These are phyloP conservation scores for Coffea humblotiana DNA, from an alignment of 305 asterid genomes.

Conservation along the genomic window DNA sequence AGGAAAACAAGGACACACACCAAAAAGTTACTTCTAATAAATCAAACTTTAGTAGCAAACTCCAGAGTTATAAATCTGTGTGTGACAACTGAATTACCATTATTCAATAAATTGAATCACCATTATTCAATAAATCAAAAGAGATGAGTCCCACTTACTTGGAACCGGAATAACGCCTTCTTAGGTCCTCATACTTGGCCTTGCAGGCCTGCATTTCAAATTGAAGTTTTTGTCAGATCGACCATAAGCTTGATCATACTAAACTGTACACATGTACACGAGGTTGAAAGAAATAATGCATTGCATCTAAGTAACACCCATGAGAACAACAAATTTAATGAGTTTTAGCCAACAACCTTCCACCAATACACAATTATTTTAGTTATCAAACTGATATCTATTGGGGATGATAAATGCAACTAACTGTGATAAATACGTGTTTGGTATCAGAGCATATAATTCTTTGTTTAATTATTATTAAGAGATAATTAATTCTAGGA, in stretches of 20 bases:
- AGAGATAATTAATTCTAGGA: too few relatives aligned
- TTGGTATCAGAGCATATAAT: background rate
- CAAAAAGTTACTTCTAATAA: background rate
- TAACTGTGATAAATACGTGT: background rate
- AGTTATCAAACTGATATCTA: background rate
- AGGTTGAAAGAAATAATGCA: background rate
- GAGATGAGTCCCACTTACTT: constrained; percentile 50
- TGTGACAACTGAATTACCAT: background rate
- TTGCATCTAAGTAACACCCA: background rate
- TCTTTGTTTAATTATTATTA: too few relatives aligned
- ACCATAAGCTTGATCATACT: background rate
- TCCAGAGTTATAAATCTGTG: background rate
- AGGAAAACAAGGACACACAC: background rate
- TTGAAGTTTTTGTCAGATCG: background rate
- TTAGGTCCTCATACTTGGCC: constrained; percentile 74
- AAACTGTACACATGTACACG: background rate
- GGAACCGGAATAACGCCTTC: constrained; percentile 66
- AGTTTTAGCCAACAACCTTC: background rate
- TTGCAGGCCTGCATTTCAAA: constrained; percentile 69
- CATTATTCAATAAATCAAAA: background rate
- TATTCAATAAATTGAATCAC: constrained; percentile 1
- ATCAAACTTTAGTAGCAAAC: background rate
- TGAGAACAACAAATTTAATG: background rate
- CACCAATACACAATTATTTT: background rate
- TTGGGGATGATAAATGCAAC: too few relatives aligned